Percentiles rank a stretch among this genome's conserved stretches.
Evolutionary conservation across 1,139 yeast genomes (phyloP).

Genomic region (Trichomonascaceae sp.): DNA sequence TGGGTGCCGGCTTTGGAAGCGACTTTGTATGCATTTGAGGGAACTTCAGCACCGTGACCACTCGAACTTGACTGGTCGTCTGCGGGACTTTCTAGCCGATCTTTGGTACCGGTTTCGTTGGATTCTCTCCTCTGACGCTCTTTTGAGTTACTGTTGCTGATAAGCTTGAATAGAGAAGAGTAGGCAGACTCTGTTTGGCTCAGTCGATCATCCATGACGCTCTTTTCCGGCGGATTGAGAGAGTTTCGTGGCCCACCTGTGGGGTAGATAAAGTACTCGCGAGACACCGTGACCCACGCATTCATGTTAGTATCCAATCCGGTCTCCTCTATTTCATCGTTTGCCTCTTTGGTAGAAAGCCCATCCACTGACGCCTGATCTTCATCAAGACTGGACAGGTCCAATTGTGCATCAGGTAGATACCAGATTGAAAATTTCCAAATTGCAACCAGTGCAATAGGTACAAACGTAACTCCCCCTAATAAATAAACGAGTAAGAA

Average conservation of each 20-base stretch:
- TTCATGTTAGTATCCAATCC: slow-evolving; percentile 56
- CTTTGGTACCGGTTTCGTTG: slow-evolving; percentile 2
- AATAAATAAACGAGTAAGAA: slow-evolving; percentile 36
- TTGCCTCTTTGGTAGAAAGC: neutral
- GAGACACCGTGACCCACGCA: slow-evolving; percentile 80
- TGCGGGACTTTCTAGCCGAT: slow-evolving; percentile 9
- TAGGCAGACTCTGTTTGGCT: slow-evolving; percentile 41
- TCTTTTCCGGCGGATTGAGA: slow-evolving; percentile 18
- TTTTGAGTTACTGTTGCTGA: slow-evolving; percentile 23
- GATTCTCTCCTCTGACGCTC: neutral
- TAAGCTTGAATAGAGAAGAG: slow-evolving; percentile 45
- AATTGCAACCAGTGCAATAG: slow-evolving; percentile 33
- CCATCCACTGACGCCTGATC: neutral
- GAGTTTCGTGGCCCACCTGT: slow-evolving; percentile 20
- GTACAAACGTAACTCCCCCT: slow-evolving; percentile 75
- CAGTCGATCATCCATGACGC: slow-evolving; percentile 19
- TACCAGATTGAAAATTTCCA: slow-evolving; percentile 21
- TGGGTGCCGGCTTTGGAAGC: no score
- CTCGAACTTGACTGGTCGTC: slow-evolving; percentile 2
- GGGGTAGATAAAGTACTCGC: slow-evolving; percentile 47
- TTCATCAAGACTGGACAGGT: neutral
- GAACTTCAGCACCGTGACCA: neutral
- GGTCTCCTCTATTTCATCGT: slow-evolving; percentile 40
- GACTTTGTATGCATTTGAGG: neutral
- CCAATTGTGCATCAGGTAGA: slow-evolving; percentile 20